Evolutionary conservation across 2,329 filamentous ascomycete genomes (phyloP), one percentile per base, ranked within the genome.

Genomic region (Nothomitra cinnamomea): DNA sequence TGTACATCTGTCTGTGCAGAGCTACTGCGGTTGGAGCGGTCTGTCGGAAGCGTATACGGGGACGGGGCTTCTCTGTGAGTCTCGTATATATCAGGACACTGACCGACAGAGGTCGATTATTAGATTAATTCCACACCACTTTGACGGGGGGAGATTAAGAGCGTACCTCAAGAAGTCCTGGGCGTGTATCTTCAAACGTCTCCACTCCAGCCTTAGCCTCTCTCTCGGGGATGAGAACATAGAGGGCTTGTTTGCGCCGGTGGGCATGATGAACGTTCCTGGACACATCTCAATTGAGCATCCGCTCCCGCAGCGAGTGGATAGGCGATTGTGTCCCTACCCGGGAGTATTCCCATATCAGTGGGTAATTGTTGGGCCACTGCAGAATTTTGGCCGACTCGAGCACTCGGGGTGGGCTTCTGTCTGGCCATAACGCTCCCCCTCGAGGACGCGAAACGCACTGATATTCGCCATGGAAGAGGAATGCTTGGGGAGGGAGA

Each of bases 1-100:
- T 71, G 59, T 79, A 78, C 71, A 85, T 77, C 58, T 76, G 67
- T 52, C 69, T 67, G 64, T 86, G 80, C 61, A 84, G 68, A 19
- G 69, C 72, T 60, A 76, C 73, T 32, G 80, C 82, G 1, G 72
- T 71, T 1, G 77, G 72, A 7, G 70, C 64, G 48, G 77, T 67
- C 52, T 65, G 62, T 21, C 65, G 58, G 13, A 69, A 69, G 24
- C 65, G 59, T 24, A 73, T 62, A 60, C 72, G 69, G 61, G 73
- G 72, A n/a, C 60, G 61, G 72, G 71, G 19, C n/a, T 50, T 51
- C 25, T 58, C 53, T 21, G 40, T 35, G 19, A 50, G 38, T 22
- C 51, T 59, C 53, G 58, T 58, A 47, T 57, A 60, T 24, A 52
- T 12, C 1, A 58, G 1, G 1, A 54, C 48, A 19, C 59, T 55